Evolutionary conservation across 768 basidiomycete species (phyloP), one percentile per base, ranked within the genome.

Genomic region (Agaricus bisporus): DNA sequence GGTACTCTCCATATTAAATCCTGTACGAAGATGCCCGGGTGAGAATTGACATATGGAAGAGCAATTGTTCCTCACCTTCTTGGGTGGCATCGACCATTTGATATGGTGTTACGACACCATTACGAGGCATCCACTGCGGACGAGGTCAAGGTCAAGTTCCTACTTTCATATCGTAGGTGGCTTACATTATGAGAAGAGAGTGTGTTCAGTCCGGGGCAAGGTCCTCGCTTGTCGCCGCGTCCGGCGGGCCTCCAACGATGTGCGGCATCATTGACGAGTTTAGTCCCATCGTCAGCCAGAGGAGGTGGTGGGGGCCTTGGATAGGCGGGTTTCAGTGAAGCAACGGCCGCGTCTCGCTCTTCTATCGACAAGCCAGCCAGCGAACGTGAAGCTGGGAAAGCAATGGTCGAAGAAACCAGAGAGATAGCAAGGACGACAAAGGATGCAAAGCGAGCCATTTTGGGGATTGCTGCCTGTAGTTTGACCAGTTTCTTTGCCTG

Each of bases 121-220:
- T 41, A 4, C 49, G 48, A 20, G 60, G 57, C 32, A 60, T 48
- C 35, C 51, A 60, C 57, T 60, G 29, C 17, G 11, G 18, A 32
- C 9, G 14, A 12, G 18, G 22, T 10, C 44, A 15, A 47, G 6
- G 39, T 15, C 5, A 10, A 5, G 29, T 2, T 26, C 7, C 22
- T 22, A 37, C 28, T 22, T 36, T 10, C 11, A 5, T 8, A 15
- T 18, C 2, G 12, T 3, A 12, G 5, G 9, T 15, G 9, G 51
- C 53, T 9, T 54, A 62, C 59, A 35, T 59, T 59, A 48, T 62
- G 59, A 39, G 56, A 56, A 25, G 61, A 57, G 12, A 62, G 56
- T 0, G 61, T 62, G 36, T 62, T 60, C 43, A 62, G 39, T 10
- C 61, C 61, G 42, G 61, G 59, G 25, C 59, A 62, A 8, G 59